Conservation (phyloP, 202 grass and related monocot genomes). For the Panicum hallii region DNA sequence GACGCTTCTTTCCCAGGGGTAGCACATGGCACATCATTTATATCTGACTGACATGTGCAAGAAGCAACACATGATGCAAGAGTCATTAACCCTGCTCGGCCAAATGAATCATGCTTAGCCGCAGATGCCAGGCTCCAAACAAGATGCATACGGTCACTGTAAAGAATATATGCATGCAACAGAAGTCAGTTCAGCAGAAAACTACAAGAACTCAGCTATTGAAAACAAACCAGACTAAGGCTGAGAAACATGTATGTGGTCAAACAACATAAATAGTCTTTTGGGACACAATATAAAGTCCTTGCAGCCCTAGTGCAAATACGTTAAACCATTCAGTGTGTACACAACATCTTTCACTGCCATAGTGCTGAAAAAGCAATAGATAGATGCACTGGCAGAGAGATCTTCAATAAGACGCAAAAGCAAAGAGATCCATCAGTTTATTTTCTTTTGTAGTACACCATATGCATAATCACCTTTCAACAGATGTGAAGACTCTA, state of each 20-base stretch:
- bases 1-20: constrained; percentile 40
- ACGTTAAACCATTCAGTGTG: constrained; percentile 16
- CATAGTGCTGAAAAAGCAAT: background rate
- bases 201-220: constrained; percentile 15
- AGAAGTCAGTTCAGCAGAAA: constrained; percentile 26
- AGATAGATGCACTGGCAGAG: background rate
- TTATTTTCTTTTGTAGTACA: constrained; percentile 5
- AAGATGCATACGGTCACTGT: constrained; percentile 75
- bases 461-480: constrained; percentile 7
- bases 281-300: background rate
- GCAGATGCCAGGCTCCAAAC: constrained; percentile 83
- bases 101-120: constrained; percentile 81
- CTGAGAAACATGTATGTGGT: background rate
- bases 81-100: constrained; percentile 91
- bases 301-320: constrained; percentile 19
- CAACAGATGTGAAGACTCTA: constrained; percentile 33
- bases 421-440: constrained; percentile 18
- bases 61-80: constrained; percentile 87
- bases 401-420: constrained; percentile 24
- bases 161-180: constrained; percentile 46
- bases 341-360: background rate
- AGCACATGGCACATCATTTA: constrained; percentile 43
- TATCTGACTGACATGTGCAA: constrained; percentile 60
- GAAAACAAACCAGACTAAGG: constrained; percentile 36
- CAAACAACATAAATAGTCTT: constrained; percentile 38